Base-by-base conservation (phyloP, 176 grass and related monocot species). In the Oryza australiensis region DNA sequence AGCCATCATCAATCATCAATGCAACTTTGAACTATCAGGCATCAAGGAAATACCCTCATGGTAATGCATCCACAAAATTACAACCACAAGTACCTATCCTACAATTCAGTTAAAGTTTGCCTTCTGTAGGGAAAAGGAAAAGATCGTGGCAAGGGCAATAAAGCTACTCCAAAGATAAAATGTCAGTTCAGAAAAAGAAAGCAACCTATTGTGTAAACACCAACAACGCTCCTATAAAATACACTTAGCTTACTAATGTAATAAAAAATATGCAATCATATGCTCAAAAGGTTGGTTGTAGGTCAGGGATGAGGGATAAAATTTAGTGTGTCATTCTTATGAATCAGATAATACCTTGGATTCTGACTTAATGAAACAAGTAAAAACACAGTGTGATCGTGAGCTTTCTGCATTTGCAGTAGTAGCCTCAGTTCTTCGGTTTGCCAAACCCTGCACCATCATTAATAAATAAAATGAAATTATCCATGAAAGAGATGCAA, bases 321-420 rank as follows among this genome's bases (percentile, higher is more conserved):
- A 53, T 53, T 53, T 20, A 30, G 27, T 30, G 12, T 5, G 12
- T 14, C 12, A 70, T 24, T 42, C n/a, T 27, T 53, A 26, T 60
- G 43, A 63, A 82, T 48, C 29, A 40, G 73, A 49, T 68, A 83
- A 57, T 83, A 92, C 90, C 90, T 89, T 92, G 53, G 78, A 84
- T 72, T 81, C 80, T 46, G 84, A 92, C 80, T 86, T 88, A 26
- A 92, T 84, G 23, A 92, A 75, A 13, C 90, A 92, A 70, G 90
- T 92, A 65, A 92, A 92, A n/a, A 92, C 90, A 65, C 90, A 92
- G 64, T 92, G 90, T 80, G 90, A 92, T 64, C 90, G 87, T 9
- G 87, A 92, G 66, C 90, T 92, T 30, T 92, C 90, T 51, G 75
- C 75, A 69, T 92, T 92, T 84, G 86, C 84, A 77, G 80, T 89